Percentiles rank a stretch among this genome's conserved stretches.
Evolutionary conservation across 2,329 filamentous ascomycete genomes (phyloP).

Genomic region (Fusarium graminum): DNA sequence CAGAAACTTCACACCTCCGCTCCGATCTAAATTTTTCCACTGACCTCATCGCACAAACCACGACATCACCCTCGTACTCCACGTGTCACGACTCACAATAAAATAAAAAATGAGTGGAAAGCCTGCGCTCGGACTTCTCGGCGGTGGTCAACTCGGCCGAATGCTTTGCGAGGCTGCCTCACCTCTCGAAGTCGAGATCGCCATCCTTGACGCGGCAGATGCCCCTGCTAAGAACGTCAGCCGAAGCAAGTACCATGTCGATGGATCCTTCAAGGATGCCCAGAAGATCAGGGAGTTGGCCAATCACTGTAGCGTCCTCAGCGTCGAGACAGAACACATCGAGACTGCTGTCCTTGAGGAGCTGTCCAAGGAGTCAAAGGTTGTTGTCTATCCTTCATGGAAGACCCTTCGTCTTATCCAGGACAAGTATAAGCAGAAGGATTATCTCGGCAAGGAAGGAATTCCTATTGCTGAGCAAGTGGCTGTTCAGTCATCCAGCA

Average conservation of each 20-base stretch:
- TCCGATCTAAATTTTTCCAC: constrained; percentile 33
- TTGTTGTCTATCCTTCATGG: constrained; percentile 80
- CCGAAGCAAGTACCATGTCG: constrained; percentile 78
- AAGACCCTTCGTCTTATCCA: constrained; percentile 89
- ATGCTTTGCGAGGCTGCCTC: constrained; percentile 93
- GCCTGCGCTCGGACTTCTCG: constrained; percentile 62
- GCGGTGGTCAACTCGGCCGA: constrained; percentile 83
- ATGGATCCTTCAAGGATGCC: constrained; percentile 88
- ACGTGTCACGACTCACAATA: background rate
- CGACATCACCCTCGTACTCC: constrained; percentile 3
- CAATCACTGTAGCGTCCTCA: constrained; percentile 80
- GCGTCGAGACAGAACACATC: constrained; percentile 95
- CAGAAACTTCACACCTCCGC: constrained; percentile 5
- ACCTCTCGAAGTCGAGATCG: constrained; percentile 80
- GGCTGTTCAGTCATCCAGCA: constrained; percentile 67
- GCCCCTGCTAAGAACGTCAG: constrained; percentile 90
- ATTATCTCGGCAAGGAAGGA: constrained; percentile 75
- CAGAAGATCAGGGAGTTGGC: constrained; percentile 85
- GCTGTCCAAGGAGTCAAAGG: constrained; percentile 74
- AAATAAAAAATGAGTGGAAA: constrained; percentile 11
- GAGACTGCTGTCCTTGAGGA: constrained; percentile 91
- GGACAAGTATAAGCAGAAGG: constrained; percentile 93
- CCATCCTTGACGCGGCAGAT: constrained; percentile 80
- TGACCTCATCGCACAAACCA: constrained; percentile 26
- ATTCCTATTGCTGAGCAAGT: constrained; percentile 81